Evolutionary conservation across 1,284 basidiomycete species (phyloP).

Genomic region (Ganoderma meredithae): DNA sequence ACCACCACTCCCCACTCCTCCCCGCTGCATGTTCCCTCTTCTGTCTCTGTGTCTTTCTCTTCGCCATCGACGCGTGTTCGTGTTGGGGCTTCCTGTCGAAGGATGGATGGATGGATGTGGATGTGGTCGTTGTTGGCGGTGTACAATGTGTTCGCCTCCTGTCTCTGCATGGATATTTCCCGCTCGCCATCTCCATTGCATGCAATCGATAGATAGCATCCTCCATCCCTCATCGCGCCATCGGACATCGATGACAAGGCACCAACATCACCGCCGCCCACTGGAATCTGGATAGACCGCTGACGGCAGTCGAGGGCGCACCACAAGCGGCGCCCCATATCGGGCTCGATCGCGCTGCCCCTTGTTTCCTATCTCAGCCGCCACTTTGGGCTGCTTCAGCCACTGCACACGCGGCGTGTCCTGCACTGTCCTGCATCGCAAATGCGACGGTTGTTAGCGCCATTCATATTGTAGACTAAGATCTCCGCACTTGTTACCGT

Average conservation of each 20-base stretch:
- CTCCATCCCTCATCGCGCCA: neutral
- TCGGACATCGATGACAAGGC: constrained; percentile 19
- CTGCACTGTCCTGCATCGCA: neutral
- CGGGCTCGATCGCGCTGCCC: constrained; percentile 7
- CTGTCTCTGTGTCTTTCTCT: neutral
- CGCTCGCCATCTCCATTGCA: constrained; percentile 10
- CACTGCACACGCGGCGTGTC: neutral
- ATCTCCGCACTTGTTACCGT: too few relatives aligned
- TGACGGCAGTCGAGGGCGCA: neutral
- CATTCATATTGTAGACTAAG: neutral
- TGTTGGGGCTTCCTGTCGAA: neutral
- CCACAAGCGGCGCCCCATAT: constrained; percentile 4
- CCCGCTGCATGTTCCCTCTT: neutral
- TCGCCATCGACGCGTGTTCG: neutral
- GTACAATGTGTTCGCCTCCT: constrained; percentile 7
- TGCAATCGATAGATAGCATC: constrained; percentile 25
- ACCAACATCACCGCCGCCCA: constrained; percentile 8
- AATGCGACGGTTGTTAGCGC: neutral
- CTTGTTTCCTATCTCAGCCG: constrained; percentile 5
- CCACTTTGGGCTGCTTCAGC: neutral
- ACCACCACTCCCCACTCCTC: neutral
- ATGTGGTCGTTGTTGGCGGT: constrained; percentile 8
- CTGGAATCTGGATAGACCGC: neutral
- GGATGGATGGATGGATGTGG: neutral
- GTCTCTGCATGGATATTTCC: constrained; percentile 10